Base-by-base conservation (phyloP, 305 asterid genomes). In the Fraxinus angustifolia region DNA sequence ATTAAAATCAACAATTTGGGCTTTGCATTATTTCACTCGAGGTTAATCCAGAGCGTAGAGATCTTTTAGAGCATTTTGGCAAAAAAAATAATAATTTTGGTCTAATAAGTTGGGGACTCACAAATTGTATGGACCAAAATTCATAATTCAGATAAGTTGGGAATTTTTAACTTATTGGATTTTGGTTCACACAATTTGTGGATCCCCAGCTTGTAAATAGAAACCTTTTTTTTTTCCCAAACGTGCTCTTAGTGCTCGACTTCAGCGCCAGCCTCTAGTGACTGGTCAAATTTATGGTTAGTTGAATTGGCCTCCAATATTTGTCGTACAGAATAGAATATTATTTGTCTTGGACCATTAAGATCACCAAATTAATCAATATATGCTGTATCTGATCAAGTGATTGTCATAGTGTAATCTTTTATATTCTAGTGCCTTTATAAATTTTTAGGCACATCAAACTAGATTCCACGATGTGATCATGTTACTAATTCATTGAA, bases 361-460 rank as follows among this genome's bases (percentile, higher is more conserved):
- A 70, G 75, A 14, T 70, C 40, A 31, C 21, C 75, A 16, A 33
- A 70, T 71, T 21, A 31, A 71, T 71, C 28, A 33, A 31, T 14
- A 71, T 33, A 71, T 71, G 45, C 1, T 68, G 56, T 68, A 12
- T 68, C 40, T 68, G 38, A 68, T 80, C 48, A 75, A 53, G 36
- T 76, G 78, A 71, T 40, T 70, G 35, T 71, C 28, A 31, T 23
- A 6, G 28, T 36, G 73, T 78, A 14, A 62, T 75, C 19, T 3
- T 21, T 19, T 74, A 4, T 48, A 40, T 40, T 60, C 42, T 58
- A 34, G 34, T 31, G 6, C 68, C 76, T 75, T 17, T 2, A 2
- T 77, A 26, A 42, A 77, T 77, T 10, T 60, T 1, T 16, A 85
- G 34, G 71, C 71, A 62, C 40, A 34, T 26, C 21, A 48, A 82